These are phyloP conservation scores for Lactarius tabidus DNA, from an alignment of 768 basidiomycete species.

Conservation along the genomic window DNA sequence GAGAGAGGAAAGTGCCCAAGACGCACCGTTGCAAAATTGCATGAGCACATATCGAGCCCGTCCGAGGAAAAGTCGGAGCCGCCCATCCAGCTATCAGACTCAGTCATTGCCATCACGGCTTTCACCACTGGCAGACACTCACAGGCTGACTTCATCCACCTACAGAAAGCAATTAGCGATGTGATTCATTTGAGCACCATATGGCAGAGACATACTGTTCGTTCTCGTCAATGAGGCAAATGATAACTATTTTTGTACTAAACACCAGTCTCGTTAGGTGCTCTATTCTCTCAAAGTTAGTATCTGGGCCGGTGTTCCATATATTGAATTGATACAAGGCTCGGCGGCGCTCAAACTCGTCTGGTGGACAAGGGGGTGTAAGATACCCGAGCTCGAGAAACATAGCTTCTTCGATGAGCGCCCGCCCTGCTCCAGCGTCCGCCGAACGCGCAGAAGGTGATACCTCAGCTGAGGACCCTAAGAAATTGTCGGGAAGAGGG, in stretches of 20 bases:
- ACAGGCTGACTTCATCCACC: constrained; percentile 92
- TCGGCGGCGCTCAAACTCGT: constrained; percentile 76
- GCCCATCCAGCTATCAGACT: constrained; percentile 43
- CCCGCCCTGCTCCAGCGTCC: constrained; percentile 41
- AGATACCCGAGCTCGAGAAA: constrained; percentile 65
- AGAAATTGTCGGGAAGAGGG: constrained; percentile 45
- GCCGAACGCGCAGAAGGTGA: constrained; percentile 28
- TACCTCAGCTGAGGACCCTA: constrained; percentile 5
- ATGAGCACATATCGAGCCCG: constrained; percentile 79
- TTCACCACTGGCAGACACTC: constrained; percentile 30
- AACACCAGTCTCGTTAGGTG: constrained; percentile 93
- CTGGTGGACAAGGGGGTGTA: constrained; percentile 76
- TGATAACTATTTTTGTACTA: constrained; percentile 78
- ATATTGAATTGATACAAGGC: constrained; percentile 94
- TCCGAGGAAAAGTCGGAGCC: constrained; percentile 44
- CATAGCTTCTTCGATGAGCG: constrained; percentile 64
- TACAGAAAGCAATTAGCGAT: constrained; percentile 31
- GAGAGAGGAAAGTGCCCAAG: not conserved
- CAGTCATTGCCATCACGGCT: not conserved
- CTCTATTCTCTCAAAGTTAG: constrained; percentile 91
- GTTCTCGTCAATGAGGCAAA: constrained; percentile 78
- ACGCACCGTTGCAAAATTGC: constrained; percentile 69
- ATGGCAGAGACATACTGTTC: constrained; percentile 57
- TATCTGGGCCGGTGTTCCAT: constrained; percentile 79
- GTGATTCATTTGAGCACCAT: constrained; percentile 1